These are phyloP conservation scores for Fusarium mundagurra DNA, from an alignment of 2,329 filamentous ascomycete genomes.

Conservation along the genomic window DNA sequence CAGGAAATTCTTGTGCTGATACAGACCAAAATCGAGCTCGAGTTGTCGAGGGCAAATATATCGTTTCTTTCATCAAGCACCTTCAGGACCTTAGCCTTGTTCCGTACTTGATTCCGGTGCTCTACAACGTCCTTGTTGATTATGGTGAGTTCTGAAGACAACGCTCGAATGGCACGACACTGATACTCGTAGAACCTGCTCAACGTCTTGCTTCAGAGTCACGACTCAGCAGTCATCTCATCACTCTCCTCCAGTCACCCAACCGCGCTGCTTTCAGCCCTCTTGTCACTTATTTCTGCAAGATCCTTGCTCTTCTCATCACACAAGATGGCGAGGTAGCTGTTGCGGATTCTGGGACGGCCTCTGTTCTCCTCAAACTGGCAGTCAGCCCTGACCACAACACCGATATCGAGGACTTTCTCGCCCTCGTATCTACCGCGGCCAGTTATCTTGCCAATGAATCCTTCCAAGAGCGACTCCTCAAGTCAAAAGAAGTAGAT, in stretches of 20 bases:
- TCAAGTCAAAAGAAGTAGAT: constrained; percentile 52
- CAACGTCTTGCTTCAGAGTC: constrained; percentile 65
- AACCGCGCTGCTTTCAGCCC: constrained; percentile 53
- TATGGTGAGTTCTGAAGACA: constrained; percentile 58
- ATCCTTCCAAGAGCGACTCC: constrained; percentile 59
- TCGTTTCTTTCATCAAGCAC: constrained; percentile 59
- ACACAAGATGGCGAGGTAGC: constrained; percentile 61
- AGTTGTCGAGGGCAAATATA: constrained; percentile 59
- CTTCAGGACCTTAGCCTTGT: constrained; percentile 60
- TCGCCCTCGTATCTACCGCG: constrained; percentile 61
- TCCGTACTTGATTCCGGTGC: constrained; percentile 65
- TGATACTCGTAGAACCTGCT: constrained; percentile 59
- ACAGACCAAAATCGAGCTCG: constrained; percentile 69
- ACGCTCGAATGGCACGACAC: not conserved
- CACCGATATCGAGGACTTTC: constrained; percentile 64
- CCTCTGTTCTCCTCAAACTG: constrained; percentile 60
- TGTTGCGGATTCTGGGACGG: constrained; percentile 57
- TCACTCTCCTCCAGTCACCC: constrained; percentile 59
- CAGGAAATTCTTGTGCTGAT: constrained; percentile 72
- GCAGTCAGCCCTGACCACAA: constrained; percentile 53
- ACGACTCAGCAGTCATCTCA: constrained; percentile 59
- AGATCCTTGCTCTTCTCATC: constrained; percentile 64
- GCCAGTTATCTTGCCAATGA: constrained; percentile 66
- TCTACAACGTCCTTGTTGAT: constrained; percentile 71
- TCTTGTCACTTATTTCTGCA: constrained; percentile 64